Evolutionary conservation across 2,329 filamentous ascomycete genomes (phyloP), one percentile per base, ranked within the genome.

Genomic region (Parafenestella ontariensis): DNA sequence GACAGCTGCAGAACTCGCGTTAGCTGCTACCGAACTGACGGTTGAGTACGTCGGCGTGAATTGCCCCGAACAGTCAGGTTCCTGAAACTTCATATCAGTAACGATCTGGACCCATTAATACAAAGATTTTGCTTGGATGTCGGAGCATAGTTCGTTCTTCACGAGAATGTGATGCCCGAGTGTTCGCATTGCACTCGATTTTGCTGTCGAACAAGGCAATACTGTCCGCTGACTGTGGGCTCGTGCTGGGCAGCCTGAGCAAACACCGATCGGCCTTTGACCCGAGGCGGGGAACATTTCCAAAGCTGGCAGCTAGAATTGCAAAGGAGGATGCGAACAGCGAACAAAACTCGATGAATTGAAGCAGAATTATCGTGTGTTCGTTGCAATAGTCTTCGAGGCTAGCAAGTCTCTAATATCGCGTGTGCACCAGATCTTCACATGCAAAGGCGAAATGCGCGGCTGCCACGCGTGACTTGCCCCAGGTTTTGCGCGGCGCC

Each of bases 231-330:
- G 28, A 29, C 20, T 37, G 41, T 44, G 55, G 33, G 54, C 48
- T 56, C 49, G 52, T 54, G 46, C 46, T 37, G 28, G 42, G 44
- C 28, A 47, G 37, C 45, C 43, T 44, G 60, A 59, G 61, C 66
- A 69, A 57, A 67, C 31, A 57, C 68, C 66, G 68, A 59, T 49
- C 66, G 66, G 67, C 52, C 41, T 62, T 50, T 65, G 68, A 34
- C 36, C 42, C 44, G 45, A 33, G 42, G 54, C 66, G 66, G 62
- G 44, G 51, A 31, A 43, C 59, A 42, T 65, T 68, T 52, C 65
- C 65, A 60, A 45, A 57, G 43, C 18, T 39, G 47, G 66, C 56
- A 54, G 29, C 13, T 37, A 28, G 33, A 47, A 46, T 33, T 1
- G 13, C 46, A 44, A n/a, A 43, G 13, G 49, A 18, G 3, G 7